Evolutionary conservation across 1,284 basidiomycete genomes (phyloP).

Genomic region (Amylostereum areolatum): DNA sequence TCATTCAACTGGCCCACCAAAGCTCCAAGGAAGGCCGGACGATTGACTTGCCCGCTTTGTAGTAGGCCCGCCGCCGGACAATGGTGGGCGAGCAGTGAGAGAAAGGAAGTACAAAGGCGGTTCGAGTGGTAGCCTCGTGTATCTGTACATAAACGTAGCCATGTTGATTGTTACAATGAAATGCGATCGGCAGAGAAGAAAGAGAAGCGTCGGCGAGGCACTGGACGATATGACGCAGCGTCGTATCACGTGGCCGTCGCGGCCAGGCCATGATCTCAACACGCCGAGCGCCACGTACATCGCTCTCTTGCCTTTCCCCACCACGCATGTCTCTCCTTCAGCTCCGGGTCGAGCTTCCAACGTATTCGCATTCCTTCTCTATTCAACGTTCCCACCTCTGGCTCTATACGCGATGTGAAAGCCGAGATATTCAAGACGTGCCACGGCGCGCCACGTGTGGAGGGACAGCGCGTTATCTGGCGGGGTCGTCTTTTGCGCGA

Average conservation of each 20-base stretch:
- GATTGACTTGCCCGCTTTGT: conserved; percentile 12
- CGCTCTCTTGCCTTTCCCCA: not conserved
- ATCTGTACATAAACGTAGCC: too few species aligned
- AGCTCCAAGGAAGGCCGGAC: conserved; percentile 57
- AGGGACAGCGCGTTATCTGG: conserved; percentile 72
- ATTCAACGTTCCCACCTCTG: conserved; percentile 42
- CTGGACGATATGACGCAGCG: not conserved
- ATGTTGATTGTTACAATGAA: too few species aligned
- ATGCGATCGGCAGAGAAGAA: not conserved
- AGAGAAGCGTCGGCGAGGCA: conserved; percentile 7
- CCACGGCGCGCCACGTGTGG: conserved; percentile 55
- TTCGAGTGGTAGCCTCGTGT: too few species aligned
- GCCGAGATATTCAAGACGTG: conserved; percentile 55
- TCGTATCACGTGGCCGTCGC: conserved; percentile 6
- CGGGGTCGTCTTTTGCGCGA: conserved; percentile 62
- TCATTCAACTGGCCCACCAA: conserved; percentile 65
- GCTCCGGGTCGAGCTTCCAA: conserved; percentile 68
- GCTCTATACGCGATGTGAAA: conserved; percentile 61
- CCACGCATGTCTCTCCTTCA: conserved; percentile 35
- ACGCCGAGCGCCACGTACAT: too few species aligned
- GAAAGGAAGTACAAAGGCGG: not conserved
- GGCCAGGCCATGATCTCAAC: too few species aligned
- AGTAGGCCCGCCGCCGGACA: too few species aligned
- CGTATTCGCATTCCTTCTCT: conserved; percentile 60
- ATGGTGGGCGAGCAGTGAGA: not conserved